Base-by-base conservation (phyloP, 73 alveolate genomes). In the Paramecium sexaurelia region DNA sequence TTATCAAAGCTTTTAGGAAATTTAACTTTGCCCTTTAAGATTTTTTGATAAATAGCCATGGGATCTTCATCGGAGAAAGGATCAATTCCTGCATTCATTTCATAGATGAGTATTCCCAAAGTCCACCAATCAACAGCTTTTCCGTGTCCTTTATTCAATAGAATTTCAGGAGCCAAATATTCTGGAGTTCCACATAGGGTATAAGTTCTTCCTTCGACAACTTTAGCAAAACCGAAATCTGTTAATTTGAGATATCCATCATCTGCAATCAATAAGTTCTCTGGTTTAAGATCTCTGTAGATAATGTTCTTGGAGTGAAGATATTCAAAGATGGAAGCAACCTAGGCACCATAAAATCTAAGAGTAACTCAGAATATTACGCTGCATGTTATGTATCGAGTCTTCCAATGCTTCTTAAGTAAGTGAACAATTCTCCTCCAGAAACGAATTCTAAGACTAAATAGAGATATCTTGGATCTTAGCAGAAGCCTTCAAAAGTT, bases 161-260 rank as follows among this genome's bases (percentile, higher is more conserved):
- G 93, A 57, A 98, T 97, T 93, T 98, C 99, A 37, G 99, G 99
- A 55, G 99, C 99, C 92, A 98, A 91, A 97, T 98, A 98, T 92
- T 98, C 99, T 19, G 99, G 99, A 8, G 99, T 97, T 35, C 99
- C 99, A 87, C 99, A 97, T 37, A 97, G 94, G 22, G 99, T 97
- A 95, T 96, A 97, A 26, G 99, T 97, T 84, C 99, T 93, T 73
- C 98, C 97, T 75, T 95, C 97, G 40, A 97, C 98, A 6, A 97
- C 95, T 69, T 97, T 97, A 9, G 99, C 99, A 85, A 97, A 96
- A 29, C 99, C 99, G 92, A 97, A 97, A 93, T 97, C 99, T 17
- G 97, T 96, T 85, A 97, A 95, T 82, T 96, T 97, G 40, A 96
- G 92, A 95, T 96, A 97, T 39, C 99, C 99, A 86, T 94, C 97